Evolutionary conservation across 2,329 filamentous ascomycete genomes (phyloP), one percentile per base, ranked within the genome.

Genomic region (Cytospora chrysosperma): DNA sequence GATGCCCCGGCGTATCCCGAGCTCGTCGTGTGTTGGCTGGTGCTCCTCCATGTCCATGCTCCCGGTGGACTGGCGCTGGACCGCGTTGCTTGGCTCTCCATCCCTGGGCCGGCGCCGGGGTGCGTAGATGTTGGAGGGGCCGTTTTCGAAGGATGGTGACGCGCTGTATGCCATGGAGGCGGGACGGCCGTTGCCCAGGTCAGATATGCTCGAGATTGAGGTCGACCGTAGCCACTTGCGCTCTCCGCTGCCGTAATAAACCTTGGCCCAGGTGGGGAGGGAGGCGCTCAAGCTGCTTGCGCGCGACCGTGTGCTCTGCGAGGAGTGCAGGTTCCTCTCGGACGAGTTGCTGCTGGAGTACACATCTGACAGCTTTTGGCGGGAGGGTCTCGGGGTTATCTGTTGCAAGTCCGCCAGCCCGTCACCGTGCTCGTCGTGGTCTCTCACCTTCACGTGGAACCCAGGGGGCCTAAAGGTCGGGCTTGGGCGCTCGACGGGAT

Each of bases 201-300:
- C 78, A 1, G 82, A 83, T 61, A 75, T 70, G 69, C 82, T 75
- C 34, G 80, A 74, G 67, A 81, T 77, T 9, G 80, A 81, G 0
- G 79, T 78, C 10, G 77, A 73, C 40, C 79, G 77, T 55, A 89
- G 74, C 62, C 77, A 85, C 54, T 76, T 82, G 65, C 79, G 81
- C 73, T 85, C 87, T 57, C 88, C 87, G 59, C 85, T 87, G 40
- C 86, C 85, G 72, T 93, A 93, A 75, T 92, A 93, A 19, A 91
- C 77, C 68, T 81, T 86, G 49, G 84, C 85, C 85, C 85, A 87
- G 10, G 78, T 71, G 15, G 85, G 84, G 50, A 87, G 76, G 2
- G 77, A 72, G 17, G 76, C 73, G 52, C 84, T 70, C 26, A 61
- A 37, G 68, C 81, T 84, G 67, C 77, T 78, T 30, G 76, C 71